These are phyloP conservation scores for Epichloe scottii DNA, from an alignment of 2,329 filamentous ascomycete genomes.

Conservation along the genomic window DNA sequence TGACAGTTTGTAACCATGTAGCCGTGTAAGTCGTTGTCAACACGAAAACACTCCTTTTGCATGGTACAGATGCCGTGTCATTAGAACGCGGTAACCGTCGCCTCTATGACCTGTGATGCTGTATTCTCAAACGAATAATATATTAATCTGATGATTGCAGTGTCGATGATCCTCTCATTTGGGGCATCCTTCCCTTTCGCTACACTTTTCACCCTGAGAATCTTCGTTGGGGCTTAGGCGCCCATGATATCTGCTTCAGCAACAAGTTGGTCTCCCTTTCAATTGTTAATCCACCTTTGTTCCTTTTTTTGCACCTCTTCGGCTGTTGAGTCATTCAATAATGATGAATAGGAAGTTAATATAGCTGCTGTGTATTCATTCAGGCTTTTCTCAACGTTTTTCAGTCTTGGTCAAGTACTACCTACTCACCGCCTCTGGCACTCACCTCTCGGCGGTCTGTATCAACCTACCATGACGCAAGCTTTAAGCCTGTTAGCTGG, in stretches of 20 bases:
- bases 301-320: background rate
- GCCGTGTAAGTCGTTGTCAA: slow-evolving; percentile 19
- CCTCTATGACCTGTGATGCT: background rate
- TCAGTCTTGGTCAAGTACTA: slow-evolving; percentile 77
- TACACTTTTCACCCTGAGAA: slow-evolving; percentile 63
- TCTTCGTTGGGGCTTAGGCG: slow-evolving; percentile 78
- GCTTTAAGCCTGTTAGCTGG: slow-evolving; percentile 71
- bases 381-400: slow-evolving; percentile 65
- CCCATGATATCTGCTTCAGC: slow-evolving; percentile 90
- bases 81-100: background rate
- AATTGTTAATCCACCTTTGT: background rate
- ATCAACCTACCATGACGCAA: slow-evolving; percentile 79
- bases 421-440: slow-evolving; percentile 75
- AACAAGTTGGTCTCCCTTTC: slow-evolving; percentile 47
- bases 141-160: slow-evolving; percentile 30
- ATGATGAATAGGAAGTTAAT: background rate
- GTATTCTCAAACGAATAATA: background rate
- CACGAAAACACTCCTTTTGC: background rate
- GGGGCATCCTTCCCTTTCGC: slow-evolving; percentile 71
- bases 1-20: slow-evolving; percentile 51
- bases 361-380: slow-evolving; percentile 1
- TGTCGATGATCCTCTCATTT: slow-evolving; percentile 86
- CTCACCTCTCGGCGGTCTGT: slow-evolving; percentile 70
- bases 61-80: no score
- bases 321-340: background rate